These are phyloP conservation scores for Exophiala bonariae DNA, from an alignment of 2,329 filamentous ascomycete species.

Conservation along the genomic window DNA sequence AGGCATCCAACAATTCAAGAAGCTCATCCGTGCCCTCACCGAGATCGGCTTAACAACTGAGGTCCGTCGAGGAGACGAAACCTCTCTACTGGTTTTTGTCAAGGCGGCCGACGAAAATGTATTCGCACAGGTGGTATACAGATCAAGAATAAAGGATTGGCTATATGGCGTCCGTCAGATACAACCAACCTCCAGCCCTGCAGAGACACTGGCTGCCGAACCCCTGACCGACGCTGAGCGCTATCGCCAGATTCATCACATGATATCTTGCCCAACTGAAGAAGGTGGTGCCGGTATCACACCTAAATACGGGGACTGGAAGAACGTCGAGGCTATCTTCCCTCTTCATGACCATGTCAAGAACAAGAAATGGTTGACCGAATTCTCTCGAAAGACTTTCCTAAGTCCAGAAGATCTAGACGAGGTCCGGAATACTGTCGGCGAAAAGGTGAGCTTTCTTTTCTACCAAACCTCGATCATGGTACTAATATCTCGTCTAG, in stretches of 20 bases:
- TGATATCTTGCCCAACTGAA: constrained; percentile 71
- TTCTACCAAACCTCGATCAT: not conserved
- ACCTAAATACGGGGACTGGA: constrained; percentile 68
- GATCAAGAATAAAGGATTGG: constrained; percentile 90
- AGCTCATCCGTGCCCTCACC: constrained; percentile 73
- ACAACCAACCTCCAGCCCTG: constrained; percentile 72
- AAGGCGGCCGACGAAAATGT: constrained; percentile 74
- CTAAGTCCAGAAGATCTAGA: constrained; percentile 68
- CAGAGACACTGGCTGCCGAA: constrained; percentile 67
- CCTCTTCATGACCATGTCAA: constrained; percentile 75
- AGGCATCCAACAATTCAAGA: constrained; percentile 73
- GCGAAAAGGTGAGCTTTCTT: constrained; percentile 57
- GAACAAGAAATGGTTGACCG: constrained; percentile 73
- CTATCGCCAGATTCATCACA: constrained; percentile 80
- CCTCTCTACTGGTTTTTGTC: constrained; percentile 79
- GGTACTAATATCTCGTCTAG: constrained; percentile 33
- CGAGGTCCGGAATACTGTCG: constrained; percentile 73
- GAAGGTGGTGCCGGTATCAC: constrained; percentile 80
- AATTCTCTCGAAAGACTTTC: constrained; percentile 71
- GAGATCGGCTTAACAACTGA: constrained; percentile 82
- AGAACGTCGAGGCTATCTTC: constrained; percentile 71
- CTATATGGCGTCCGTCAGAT: constrained; percentile 80
- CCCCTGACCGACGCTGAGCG: constrained; percentile 86
- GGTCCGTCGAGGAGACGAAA: constrained; percentile 75
- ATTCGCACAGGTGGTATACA: constrained; percentile 77